Evolutionary conservation across 768 basidiomycete genomes (phyloP).

Genomic region (Strobilomyces dryophilus): DNA sequence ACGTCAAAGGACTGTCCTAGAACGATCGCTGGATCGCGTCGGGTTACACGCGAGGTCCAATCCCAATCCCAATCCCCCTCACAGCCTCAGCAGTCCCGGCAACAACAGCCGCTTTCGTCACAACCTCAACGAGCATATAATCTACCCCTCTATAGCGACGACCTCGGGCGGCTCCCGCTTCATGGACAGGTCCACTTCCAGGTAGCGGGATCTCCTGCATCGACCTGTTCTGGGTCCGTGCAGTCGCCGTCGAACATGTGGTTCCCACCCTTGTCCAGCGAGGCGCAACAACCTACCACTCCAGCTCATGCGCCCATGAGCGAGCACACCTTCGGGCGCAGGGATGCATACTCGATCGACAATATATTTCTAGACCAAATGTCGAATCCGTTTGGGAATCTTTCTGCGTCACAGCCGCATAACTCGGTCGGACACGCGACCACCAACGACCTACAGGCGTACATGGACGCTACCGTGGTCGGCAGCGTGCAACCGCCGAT

Average conservation of each 20-base stretch:
- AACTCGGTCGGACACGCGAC: not conserved
- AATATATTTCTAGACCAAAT: constrained; percentile 21
- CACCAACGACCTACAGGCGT: constrained; percentile 11
- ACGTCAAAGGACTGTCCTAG: constrained; percentile 18
- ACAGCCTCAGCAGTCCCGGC: constrained; percentile 8
- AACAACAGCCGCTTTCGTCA: constrained; percentile 6
- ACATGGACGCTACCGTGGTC: constrained; percentile 6
- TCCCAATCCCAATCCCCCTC: not conserved
- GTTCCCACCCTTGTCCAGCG: constrained; percentile 13
- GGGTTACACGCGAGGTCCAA: constrained; percentile 27
- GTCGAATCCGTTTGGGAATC: constrained; percentile 5
- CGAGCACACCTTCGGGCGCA: constrained; percentile 2
- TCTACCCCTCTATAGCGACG: constrained; percentile 54
- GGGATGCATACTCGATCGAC: constrained; percentile 17
- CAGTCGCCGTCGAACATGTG: constrained; percentile 15
- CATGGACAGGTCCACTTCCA: constrained; percentile 29
- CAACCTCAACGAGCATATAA: constrained; percentile 23
- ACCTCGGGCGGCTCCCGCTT: constrained; percentile 52
- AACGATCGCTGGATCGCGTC: constrained; percentile 33
- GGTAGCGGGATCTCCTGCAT: not conserved
- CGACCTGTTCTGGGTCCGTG: constrained; percentile 1
- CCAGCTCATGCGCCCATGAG: not conserved
- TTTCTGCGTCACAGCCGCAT: constrained; percentile 2
- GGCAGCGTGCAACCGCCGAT: not conserved
- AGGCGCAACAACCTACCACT: not conserved